phyloP scores from a whole-genome alignment of 306 rosid genomes.

The Abrus precatorius region DNA sequence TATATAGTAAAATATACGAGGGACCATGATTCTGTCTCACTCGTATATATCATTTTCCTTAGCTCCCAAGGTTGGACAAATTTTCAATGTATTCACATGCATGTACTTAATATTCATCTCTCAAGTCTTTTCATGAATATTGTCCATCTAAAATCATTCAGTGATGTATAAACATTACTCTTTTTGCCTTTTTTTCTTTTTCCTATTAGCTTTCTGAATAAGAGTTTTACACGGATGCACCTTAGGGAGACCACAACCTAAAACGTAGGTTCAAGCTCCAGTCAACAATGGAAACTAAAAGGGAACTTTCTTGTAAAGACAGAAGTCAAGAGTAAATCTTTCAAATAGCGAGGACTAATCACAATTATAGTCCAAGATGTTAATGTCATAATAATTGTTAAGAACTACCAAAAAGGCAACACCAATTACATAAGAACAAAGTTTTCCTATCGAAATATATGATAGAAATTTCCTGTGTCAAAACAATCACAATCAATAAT shows the following conservation, averaged over 20 bases:
- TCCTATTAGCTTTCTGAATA: not conserved
- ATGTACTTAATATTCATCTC: slow-evolving; percentile 11
- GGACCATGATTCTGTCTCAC: not conserved
- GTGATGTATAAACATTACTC: slow-evolving; percentile 1
- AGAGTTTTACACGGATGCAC: not conserved
- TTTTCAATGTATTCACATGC: slow-evolving; percentile 18
- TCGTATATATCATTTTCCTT: slow-evolving; percentile 3
- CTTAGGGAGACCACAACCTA: not conserved
- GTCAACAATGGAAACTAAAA: not conserved
- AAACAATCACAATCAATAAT: too few relatives aligned
- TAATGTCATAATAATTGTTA: too few relatives aligned
- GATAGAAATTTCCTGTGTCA: too few relatives aligned
- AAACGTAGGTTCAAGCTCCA: not conserved
- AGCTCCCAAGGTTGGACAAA: slow-evolving; percentile 28
- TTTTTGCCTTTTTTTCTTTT: not conserved
- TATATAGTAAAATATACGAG: not conserved
- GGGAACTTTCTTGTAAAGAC: not conserved
- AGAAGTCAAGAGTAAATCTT: not conserved
- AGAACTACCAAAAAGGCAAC: too few relatives aligned
- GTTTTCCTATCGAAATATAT: too few relatives aligned
- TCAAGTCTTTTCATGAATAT: slow-evolving; percentile 13
- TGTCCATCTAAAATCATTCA: slow-evolving; percentile 19
- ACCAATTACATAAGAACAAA: too few relatives aligned
- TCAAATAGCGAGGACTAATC: not conserved
- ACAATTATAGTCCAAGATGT: not conserved